Percentiles rank a stretch among this genome's conserved stretches.
Conservation (phyloP, 176 grass and related monocot species). For the Musa troglodytarum region DNA sequence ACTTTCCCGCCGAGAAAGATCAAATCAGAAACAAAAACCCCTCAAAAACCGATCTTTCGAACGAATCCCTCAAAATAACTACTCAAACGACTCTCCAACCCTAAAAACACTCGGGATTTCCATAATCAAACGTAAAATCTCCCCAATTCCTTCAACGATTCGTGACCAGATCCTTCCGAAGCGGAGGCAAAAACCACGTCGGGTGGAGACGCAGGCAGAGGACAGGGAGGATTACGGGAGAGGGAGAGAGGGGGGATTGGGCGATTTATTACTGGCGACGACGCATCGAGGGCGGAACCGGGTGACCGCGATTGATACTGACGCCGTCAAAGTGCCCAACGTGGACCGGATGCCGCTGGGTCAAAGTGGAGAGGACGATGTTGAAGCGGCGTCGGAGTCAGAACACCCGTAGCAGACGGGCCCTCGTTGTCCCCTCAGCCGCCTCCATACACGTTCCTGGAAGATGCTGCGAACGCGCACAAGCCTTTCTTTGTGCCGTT, state of each 20-base stretch:
- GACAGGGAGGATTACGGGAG: not conserved
- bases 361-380: too few relatives aligned
- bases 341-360: too few relatives aligned
- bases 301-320: not conserved
- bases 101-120: not conserved
- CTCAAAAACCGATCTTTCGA: not conserved
- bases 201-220: not conserved
- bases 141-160: not conserved
- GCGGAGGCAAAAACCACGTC: too few relatives aligned
- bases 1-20: not conserved
- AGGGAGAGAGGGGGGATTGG: not conserved
- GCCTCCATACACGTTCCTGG: not conserved
- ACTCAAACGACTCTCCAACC: not conserved
- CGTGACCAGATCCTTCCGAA: not conserved
- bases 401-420: too few relatives aligned
- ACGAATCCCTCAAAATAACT: not conserved
- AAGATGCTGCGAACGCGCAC: not conserved
- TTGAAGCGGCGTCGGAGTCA: too few relatives aligned
- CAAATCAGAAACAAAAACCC: not conserved
- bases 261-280: not conserved
- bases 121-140: not conserved
- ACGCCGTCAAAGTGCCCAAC: not conserved
- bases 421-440: too few relatives aligned
- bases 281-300: not conserved
- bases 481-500: not conserved